Evolutionary conservation across 768 basidiomycete species (phyloP).

Genomic region (Daedalea quercina): DNA sequence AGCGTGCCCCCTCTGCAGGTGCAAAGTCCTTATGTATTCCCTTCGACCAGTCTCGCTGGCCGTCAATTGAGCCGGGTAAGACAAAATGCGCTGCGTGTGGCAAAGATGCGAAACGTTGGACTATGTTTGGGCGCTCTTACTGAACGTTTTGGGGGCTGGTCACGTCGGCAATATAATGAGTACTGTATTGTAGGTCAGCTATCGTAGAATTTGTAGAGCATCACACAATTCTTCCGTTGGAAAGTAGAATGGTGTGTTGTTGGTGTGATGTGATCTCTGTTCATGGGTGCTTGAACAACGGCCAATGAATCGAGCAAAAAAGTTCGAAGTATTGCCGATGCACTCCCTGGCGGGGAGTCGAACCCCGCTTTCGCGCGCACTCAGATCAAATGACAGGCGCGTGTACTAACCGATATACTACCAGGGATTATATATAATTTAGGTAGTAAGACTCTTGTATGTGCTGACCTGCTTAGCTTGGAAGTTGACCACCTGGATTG

Average conservation of each 20-base stretch:
- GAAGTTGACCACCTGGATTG: too few relatives aligned
- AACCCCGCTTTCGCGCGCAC: constrained; percentile 27
- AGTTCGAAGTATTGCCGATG: too few relatives aligned
- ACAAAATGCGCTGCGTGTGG: constrained; percentile 91
- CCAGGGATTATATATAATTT: constrained; percentile 8
- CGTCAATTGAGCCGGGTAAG: constrained; percentile 71
- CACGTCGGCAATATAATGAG: constrained; percentile 34
- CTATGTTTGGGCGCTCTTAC: constrained; percentile 90
- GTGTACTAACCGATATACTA: constrained; percentile 21
- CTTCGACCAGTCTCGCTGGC: constrained; percentile 83
- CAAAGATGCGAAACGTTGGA: constrained; percentile 88
- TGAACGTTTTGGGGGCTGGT: constrained; percentile 37
- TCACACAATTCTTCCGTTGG: too few relatives aligned
- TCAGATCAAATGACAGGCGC: constrained; percentile 14
- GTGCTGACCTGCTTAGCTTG: too few relatives aligned
- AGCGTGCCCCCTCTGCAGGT: constrained; percentile 93
- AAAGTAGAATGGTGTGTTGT: too few relatives aligned
- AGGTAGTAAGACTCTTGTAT: too few relatives aligned
- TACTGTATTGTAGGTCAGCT: not conserved
- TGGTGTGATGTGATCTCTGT: too few relatives aligned
- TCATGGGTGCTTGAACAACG: too few relatives aligned
- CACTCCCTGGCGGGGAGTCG: constrained; percentile 29
- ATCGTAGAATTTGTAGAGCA: not conserved
- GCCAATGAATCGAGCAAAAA: too few relatives aligned
- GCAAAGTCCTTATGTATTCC: constrained; percentile 97